Base-by-base conservation (phyloP, 148 eudicot genomes). In the Vaccinium vitisidaea region DNA sequence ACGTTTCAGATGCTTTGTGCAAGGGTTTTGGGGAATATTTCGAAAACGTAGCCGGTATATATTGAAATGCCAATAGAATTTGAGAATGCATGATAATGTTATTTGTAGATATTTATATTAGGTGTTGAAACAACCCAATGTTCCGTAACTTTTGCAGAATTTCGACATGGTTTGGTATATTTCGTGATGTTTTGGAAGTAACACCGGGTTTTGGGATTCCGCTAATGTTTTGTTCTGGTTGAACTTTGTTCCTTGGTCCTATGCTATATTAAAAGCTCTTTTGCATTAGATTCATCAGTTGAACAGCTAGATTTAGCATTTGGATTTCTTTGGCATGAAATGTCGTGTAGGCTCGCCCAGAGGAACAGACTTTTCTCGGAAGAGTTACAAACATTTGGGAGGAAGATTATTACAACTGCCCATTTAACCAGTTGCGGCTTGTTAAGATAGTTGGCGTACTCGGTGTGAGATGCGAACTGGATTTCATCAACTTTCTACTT, bases 401-500 rank as follows among this genome's bases (percentile, higher is more conserved):
- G 81, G 90, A 87, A 56, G 84, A 84, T 82, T 75, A 79, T 77
- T 81, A 85, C 21, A 86, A 83, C 55, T 87, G 88, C 85, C 79
- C 80, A 32, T 89, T 95, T 27, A 79, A 85, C 85, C 93, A 92
- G 75, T 84, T 95, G 82, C 90, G 92, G 75, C 83, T 87, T 15
- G 89, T 91, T 19, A 93, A 92, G 86, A 84, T 95, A 39, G 88
- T 74, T 63, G 94, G 91, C 18, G 89, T 90, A 21, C 80, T 84
- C 78, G 90, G 89, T 23, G 75, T 55, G 1, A 87, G 58, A 83
- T 87, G 90, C 13, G 98, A 95, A 84, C 86, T 93, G 70, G 90
- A 86, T 84, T 95, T 95, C 81, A 82, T 95, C 86, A 90, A 88
- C 73, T 93, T 90, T 87, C 61, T 95, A 87, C 97, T 95, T 80